Evolutionary conservation across 2,329 filamentous ascomycete species (phyloP).

Genomic region (Rachicladosporium sp.): DNA sequence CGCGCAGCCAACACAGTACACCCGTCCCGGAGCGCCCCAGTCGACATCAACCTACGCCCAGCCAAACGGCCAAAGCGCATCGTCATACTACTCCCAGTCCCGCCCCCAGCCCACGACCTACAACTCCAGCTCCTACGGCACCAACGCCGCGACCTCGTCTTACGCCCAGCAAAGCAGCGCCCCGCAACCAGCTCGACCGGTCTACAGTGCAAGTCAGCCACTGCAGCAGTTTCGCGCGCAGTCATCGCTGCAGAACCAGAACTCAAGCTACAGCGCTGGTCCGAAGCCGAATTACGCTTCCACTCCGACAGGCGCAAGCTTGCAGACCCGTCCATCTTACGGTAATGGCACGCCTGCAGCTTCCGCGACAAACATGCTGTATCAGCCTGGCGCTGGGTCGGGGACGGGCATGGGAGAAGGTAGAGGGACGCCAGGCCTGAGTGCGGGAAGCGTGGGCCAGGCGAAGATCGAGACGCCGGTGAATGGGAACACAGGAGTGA

Average conservation of each 20-base stretch:
- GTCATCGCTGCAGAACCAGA: slow-evolving; percentile 9
- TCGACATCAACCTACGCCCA: slow-evolving; percentile 15
- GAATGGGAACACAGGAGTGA: too few relatives aligned
- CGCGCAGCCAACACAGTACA: slow-evolving; percentile 17
- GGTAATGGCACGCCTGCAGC: too few relatives aligned
- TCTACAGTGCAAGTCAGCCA: slow-evolving; percentile 11
- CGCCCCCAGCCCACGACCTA: slow-evolving; percentile 8
- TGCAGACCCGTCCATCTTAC: too few relatives aligned
- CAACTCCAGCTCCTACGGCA: slow-evolving; percentile 10
- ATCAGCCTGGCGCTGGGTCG: too few relatives aligned
- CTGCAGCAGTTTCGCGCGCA: slow-evolving; percentile 14
- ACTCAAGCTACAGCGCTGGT: too few relatives aligned
- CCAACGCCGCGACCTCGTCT: slow-evolving; percentile 12
- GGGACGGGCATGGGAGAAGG: too few relatives aligned
- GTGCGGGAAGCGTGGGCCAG: too few relatives aligned
- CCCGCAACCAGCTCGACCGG: neutral
- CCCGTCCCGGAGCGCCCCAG: slow-evolving; percentile 11
- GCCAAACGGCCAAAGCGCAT: slow-evolving; percentile 10
- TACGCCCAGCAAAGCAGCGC: slow-evolving; percentile 12
- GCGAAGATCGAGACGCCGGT: too few relatives aligned
- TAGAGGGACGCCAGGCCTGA: too few relatives aligned
- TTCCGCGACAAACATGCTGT: too few relatives aligned
- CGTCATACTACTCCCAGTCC: slow-evolving; percentile 14
- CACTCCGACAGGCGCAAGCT: too few relatives aligned
- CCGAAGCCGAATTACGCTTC: too few relatives aligned